A percentile compares a stretch with the other conserved stretches of the same genome.
These are phyloP conservation scores for Claviceps spartinae DNA, from an alignment of 2,329 filamentous ascomycete genomes.

Conservation along the genomic window DNA sequence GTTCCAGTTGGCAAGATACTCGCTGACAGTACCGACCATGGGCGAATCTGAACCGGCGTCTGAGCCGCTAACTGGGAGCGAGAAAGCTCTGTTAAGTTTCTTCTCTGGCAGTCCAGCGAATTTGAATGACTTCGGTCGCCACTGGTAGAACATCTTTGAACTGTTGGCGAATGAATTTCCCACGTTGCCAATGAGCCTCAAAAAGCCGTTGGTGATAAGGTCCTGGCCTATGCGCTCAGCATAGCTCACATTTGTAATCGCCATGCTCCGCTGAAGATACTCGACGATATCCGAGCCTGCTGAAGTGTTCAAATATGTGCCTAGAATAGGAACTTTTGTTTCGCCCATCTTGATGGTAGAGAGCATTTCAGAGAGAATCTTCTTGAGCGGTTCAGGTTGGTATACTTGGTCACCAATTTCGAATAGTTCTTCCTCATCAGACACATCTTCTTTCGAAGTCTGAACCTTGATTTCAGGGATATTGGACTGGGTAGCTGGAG, in stretches of 20 bases:
- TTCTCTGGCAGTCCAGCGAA: slow-evolving; percentile 79
- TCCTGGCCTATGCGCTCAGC: slow-evolving; percentile 94
- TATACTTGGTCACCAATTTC: slow-evolving; percentile 89
- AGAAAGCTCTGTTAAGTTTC: slow-evolving; percentile 68
- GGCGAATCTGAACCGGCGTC: slow-evolving; percentile 52
- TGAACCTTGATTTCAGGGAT: slow-evolving; percentile 85
- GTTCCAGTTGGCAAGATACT: slow-evolving; percentile 87
- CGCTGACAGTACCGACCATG: slow-evolving; percentile 66
- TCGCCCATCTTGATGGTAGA: slow-evolving; percentile 78
- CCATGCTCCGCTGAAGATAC: slow-evolving; percentile 83
- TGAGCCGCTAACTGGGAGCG: slow-evolving; percentile 47
- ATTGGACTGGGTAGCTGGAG: slow-evolving; percentile 35
- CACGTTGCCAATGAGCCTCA: slow-evolving; percentile 85
- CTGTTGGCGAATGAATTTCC: slow-evolving; percentile 95
- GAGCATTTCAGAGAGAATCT: slow-evolving; percentile 75
- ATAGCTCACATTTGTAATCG: slow-evolving; percentile 71
- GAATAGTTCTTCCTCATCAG: slow-evolving; percentile 61
- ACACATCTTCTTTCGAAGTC: slow-evolving; percentile 46
- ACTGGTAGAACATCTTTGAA: slow-evolving; percentile 94
- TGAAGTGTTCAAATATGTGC: slow-evolving; percentile 87
- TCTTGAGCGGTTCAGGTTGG: slow-evolving; percentile 75
- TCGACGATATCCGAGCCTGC: slow-evolving; percentile 88
- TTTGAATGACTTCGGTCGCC: slow-evolving; percentile 85
- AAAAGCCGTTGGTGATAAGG: slow-evolving; percentile 69
- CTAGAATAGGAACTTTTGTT: slow-evolving; percentile 88